Evolutionary conservation across 2,329 filamentous ascomycete genomes (phyloP), one percentile per base, ranked within the genome.

Genomic region (Aspergillus novoparasiticus): DNA sequence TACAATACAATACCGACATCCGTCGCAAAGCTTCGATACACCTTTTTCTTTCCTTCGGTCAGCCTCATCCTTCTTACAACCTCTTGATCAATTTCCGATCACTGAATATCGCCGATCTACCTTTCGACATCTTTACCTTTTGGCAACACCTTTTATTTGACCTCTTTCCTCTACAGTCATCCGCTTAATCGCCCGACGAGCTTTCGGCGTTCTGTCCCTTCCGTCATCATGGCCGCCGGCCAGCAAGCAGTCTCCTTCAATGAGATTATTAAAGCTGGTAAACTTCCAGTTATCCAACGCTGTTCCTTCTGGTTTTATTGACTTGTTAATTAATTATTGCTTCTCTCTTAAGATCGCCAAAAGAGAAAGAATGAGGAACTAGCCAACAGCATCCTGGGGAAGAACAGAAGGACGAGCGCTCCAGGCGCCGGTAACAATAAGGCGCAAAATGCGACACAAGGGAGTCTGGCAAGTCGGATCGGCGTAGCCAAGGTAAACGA

Each of bases 371-470:
- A 86, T 62, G 84, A 87, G 71, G 76, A 79, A 2, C 81, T 89
- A 4, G 86, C 87, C 54, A 84, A 85, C 67, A 79, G 87, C 71
- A 84, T 90, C 48, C 81, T 89, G 34, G 85, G 85, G 50, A 81
- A 79, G 66, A 83, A 82, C 64, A 81, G 85, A 68, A 80, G 83
- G 67, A 73, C 80, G 14, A 84, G 79, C 69, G 79, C 79, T 6
- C 79, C 84, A 12, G 80, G 79, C 21, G 75, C 81, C 28, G 80
- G 78, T 23, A 48, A 26, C 57, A 79, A 70, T 64, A 75, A 75
- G 66, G 77, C 76, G 64, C 73, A 79, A 71, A 72, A 75, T 73
- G 65, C 77, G 70, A 81, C 76, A 73, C 82, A 80, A 66, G 79
- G 77, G 2, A 83, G 79, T 57, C 79, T 89, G 34, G 84, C 87